Evolutionary conservation across 2,329 filamentous ascomycete genomes (phyloP).

Genomic region (Ascochyta lentis): DNA sequence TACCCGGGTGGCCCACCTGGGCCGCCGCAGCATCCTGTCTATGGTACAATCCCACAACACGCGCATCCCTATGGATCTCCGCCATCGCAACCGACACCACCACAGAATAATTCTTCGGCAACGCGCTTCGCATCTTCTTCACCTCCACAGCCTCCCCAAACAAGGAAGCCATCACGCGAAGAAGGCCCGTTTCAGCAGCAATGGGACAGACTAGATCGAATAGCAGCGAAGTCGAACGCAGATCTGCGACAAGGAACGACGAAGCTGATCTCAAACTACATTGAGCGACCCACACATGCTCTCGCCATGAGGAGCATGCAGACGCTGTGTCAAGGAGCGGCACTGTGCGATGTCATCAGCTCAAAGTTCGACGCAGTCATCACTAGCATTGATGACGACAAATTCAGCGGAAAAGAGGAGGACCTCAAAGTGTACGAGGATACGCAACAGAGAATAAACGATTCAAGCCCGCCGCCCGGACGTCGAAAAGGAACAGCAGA

Average conservation of each 20-base stretch:
- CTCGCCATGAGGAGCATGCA: conserved; percentile 45
- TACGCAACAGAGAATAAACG: conserved; percentile 19
- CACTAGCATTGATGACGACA: conserved; percentile 73
- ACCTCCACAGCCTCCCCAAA: conserved; percentile 20
- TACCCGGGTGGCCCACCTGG: conserved; percentile 26
- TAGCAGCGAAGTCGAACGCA: conserved; percentile 39
- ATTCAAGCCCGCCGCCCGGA: conserved; percentile 25
- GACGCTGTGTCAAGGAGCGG: conserved; percentile 50
- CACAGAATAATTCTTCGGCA: conserved; percentile 30
- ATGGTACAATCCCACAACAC: conserved; percentile 28
- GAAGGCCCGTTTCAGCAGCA: conserved; percentile 34
- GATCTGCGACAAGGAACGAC: conserved; percentile 39
- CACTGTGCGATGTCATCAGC: conserved; percentile 65
- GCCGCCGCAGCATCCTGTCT: conserved; percentile 29
- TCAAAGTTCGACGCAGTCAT: conserved; percentile 71
- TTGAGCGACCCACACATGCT: conserved; percentile 39
- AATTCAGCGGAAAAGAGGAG: conserved; percentile 59
- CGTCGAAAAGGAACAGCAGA: conserved; percentile 20
- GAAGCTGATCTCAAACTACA: conserved; percentile 36
- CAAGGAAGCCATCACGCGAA: conserved; percentile 18
- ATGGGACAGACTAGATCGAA: conserved; percentile 39
- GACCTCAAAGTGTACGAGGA: conserved; percentile 53
- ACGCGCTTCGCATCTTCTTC: conserved; percentile 30
- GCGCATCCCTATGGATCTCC: conserved; percentile 23
- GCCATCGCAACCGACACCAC: conserved; percentile 21